A percentile compares a stretch with the other conserved stretches of the same genome.
Evolutionary conservation across 345 rosid species (phyloP).

Genomic region (Mangifera indica): DNA sequence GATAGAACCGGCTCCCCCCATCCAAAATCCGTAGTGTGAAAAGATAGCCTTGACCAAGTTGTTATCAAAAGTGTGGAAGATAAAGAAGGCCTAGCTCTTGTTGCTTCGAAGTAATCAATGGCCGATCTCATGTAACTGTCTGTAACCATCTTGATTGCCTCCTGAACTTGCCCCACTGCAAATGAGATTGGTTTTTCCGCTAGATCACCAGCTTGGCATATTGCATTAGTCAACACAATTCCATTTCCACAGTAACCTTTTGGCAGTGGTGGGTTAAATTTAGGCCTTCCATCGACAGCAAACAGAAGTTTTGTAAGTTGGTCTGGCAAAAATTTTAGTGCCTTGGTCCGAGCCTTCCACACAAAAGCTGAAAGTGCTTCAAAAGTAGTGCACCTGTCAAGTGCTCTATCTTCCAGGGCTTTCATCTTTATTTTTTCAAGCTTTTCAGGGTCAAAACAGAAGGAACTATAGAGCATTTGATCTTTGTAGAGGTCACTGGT

Average conservation of each 20-base stretch:
- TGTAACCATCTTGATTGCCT: slow-evolving; percentile 68
- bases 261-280: slow-evolving; percentile 73
- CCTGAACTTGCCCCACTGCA: slow-evolving; percentile 62
- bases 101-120: slow-evolving; percentile 83
- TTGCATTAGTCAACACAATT: slow-evolving; percentile 68
- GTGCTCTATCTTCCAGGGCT: slow-evolving; percentile 52
- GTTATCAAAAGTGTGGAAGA: slow-evolving; percentile 82
- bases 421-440: slow-evolving; percentile 56
- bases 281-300: slow-evolving; percentile 86
- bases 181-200: slow-evolving; percentile 55
- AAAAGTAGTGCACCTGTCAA: slow-evolving; percentile 61
- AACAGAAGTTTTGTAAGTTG: slow-evolving; percentile 82
- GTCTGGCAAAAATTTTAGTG: slow-evolving; percentile 55
- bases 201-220: slow-evolving; percentile 66
- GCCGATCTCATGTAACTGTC: slow-evolving; percentile 94
- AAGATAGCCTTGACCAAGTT: slow-evolving; percentile 81
- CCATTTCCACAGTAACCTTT: slow-evolving; percentile 90
- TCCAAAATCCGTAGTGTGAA: slow-evolving; percentile 80
- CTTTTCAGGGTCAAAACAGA: slow-evolving; percentile 71
- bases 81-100: slow-evolving; percentile 81
- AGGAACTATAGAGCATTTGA: slow-evolving; percentile 57
- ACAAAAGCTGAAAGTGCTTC: slow-evolving; percentile 83
- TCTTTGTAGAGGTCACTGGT: slow-evolving; percentile 48
- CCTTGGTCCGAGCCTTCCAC: slow-evolving; percentile 80
- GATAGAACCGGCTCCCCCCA: slow-evolving; percentile 88